Base-by-base conservation (phyloP, 768 basidiomycete genomes). In the Podaxis pistillaris region DNA sequence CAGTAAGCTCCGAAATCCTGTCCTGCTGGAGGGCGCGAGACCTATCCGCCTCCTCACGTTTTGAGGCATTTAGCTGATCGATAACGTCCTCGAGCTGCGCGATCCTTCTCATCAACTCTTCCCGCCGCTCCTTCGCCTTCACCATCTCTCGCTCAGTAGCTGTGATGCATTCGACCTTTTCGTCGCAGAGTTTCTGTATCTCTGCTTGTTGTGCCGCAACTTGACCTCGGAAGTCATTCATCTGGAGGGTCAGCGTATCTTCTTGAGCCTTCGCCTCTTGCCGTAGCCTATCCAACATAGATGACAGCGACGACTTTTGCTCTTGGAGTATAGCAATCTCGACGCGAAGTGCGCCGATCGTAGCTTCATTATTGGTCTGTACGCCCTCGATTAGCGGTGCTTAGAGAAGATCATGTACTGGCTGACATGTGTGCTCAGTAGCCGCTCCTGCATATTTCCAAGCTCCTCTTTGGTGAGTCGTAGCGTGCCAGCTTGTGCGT, bases 401-500 rank as follows among this genome's bases (percentile, higher is more conserved):
- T 9, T 11, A 17, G 4, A 1, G 13, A 30, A 13, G 40, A 13
- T 15, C 8, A 15, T 40, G 19, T 12, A 19, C 28, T 17, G 24
- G 15, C 61, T 38, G n/a, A 62, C 61, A 28, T 17, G 22, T 9
- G 55, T 13, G 33, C 22, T 62, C n/a, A 28, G 4, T 5, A 56
- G 36, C 11, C 56, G 38, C 28, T 78, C 78, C 69, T 78, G 85
- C 12, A 83, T 64, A 67, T 87, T 84, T 1, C 78, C 83, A 19
- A 79, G 70, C 4, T 81, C 75, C 63, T 88, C 86, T 66, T 84
- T 85, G 6, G 83, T 79, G 24, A 86, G 70, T 26, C 79, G 77
- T 52, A 86, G 71, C 1, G 84, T 82, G 5, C 83, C 73, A 0
- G 78, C 70, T 65, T 87, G 86, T 15, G 85, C 80, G 12, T 89